Base-by-base conservation (phyloP, 805 yeast species). In the Lachancea thermotolerans region DNA sequence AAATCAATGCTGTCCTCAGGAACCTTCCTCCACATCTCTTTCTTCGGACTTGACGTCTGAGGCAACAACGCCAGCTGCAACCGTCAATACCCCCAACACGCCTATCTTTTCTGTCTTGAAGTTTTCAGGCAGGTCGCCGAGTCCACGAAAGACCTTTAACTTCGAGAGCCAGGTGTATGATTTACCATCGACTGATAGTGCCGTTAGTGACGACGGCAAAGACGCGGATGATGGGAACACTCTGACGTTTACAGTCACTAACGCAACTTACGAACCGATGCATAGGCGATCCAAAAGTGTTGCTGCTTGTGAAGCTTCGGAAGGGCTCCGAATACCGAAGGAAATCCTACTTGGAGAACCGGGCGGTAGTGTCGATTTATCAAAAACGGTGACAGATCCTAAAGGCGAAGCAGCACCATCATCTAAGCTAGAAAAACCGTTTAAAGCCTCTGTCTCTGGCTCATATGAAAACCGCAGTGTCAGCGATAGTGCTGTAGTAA, bases 91-190 rank as follows among this genome's bases (percentile, higher is more conserved):
- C 12, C 51, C 60, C 21, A 53, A 49, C 27, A 59, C 65, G 2
- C 65, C 66, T 2, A 47, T 51, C 12, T 17, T 65, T 2, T 29
- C 53, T 8, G 47, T 52, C 3, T 48, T 49, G 35, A 42, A 36
- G 31, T 40, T 35, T 28, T 36, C 35, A 7, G 32, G 41, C 14
- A 44, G 39, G 21, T 21, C 45, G 4, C 40, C 40, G 10, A 39
- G 47, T 29, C 43, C 47, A 2, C 31, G 39, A 18, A 37, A 35
- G 11, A 48, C 60, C 5, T 69, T 69, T 51, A 65, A 62, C 34
- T 68, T 62, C 46, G 65, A 68, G 45, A 61, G 71, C n/a, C 62
- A 58, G 48, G 55, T 55, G 4, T 69, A 69, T 46, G 73, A 69
- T 46, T 57, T 68, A 47, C 47, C 47, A 10, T 25, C 34, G 16